phyloP scores from a whole-genome alignment of 352 stramenopile genomes.

The Pythium rishiriense region DNA sequence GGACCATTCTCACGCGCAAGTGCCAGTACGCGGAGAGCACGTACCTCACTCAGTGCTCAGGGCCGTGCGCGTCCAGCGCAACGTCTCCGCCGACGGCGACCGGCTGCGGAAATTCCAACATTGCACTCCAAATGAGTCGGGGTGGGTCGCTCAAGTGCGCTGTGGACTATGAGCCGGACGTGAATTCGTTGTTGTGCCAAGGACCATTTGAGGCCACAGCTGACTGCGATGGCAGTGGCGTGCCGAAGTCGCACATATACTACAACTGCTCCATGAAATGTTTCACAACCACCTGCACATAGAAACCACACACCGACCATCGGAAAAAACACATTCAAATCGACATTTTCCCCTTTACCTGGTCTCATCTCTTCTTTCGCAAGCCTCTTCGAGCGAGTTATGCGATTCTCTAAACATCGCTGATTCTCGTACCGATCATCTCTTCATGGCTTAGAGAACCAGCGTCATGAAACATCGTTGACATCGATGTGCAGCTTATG shows the following conservation, averaged over 20 bases:
- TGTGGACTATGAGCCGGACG: slow-evolving; percentile 47
- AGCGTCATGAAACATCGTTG: neutral
- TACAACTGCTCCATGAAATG: slow-evolving; percentile 66
- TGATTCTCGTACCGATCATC: neutral
- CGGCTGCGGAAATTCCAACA: slow-evolving; percentile 60
- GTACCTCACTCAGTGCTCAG: slow-evolving; percentile 51
- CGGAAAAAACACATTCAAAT: slow-evolving; percentile 11
- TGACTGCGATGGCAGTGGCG: slow-evolving; percentile 49
- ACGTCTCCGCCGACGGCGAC: slow-evolving; percentile 12
- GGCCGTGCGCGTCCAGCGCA: slow-evolving; percentile 35
- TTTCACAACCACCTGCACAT: slow-evolving; percentile 47
- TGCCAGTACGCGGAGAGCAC: slow-evolving; percentile 50
- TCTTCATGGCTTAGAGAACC: neutral
- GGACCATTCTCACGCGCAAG: slow-evolving; percentile 61
- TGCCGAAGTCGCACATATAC: slow-evolving; percentile 40
- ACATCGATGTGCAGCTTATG: slow-evolving; percentile 8
- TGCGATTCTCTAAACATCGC: slow-evolving; percentile 22
- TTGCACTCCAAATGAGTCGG: slow-evolving; percentile 37
- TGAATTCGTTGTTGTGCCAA: slow-evolving; percentile 42
- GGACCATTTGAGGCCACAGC: slow-evolving; percentile 49
- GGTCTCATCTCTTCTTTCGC: slow-evolving; percentile 6
- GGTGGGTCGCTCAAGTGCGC: slow-evolving; percentile 30
- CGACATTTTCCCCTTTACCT: slow-evolving; percentile 12
- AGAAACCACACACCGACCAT: neutral
- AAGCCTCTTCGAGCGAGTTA: slow-evolving; percentile 4